phyloP scores from a whole-genome alignment of 805 yeast genomes.

The Nakazawaea anatomiae region DNA sequence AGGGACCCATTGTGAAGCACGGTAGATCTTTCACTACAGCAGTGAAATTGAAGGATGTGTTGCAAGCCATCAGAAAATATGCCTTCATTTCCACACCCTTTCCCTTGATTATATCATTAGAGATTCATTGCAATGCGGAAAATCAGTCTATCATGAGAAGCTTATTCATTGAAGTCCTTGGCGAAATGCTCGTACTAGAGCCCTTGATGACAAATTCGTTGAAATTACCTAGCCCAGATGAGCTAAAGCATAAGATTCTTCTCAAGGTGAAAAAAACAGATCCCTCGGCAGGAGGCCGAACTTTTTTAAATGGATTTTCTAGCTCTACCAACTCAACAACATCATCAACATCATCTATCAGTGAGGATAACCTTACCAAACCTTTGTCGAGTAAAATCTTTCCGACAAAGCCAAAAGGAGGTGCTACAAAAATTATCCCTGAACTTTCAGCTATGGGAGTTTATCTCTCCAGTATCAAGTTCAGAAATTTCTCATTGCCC shows the following conservation, averaged over 20 bases:
- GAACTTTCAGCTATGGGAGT: conserved; percentile 60
- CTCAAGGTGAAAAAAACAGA: conserved; percentile 69
- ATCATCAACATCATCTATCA: conserved; percentile 26
- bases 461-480: conserved; percentile 70
- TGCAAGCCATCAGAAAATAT: conserved; percentile 70
- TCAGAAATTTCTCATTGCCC: conserved; percentile 77
- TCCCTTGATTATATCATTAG: conserved; percentile 84
- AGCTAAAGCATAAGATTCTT: conserved; percentile 63
- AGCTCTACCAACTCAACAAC: conserved; percentile 21
- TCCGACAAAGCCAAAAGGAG: background rate
- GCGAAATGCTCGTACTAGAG: conserved; percentile 43
- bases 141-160: conserved; percentile 59
- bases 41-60: conserved; percentile 61
- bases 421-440: conserved; percentile 23
- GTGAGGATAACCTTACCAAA: conserved; percentile 18
- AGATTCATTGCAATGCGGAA: conserved; percentile 65
- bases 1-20: conserved; percentile 84
- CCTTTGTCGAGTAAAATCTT: background rate
- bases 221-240: conserved; percentile 65
- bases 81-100: conserved; percentile 85
- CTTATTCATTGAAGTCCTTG: conserved; percentile 51
- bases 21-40: conserved; percentile 81
- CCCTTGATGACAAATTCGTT: conserved; percentile 26
- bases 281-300: conserved; percentile 13
- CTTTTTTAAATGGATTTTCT: conserved; percentile 1